phyloP scores from a whole-genome alignment of 208 protist species.

The Trypanosoma lewisi region DNA sequence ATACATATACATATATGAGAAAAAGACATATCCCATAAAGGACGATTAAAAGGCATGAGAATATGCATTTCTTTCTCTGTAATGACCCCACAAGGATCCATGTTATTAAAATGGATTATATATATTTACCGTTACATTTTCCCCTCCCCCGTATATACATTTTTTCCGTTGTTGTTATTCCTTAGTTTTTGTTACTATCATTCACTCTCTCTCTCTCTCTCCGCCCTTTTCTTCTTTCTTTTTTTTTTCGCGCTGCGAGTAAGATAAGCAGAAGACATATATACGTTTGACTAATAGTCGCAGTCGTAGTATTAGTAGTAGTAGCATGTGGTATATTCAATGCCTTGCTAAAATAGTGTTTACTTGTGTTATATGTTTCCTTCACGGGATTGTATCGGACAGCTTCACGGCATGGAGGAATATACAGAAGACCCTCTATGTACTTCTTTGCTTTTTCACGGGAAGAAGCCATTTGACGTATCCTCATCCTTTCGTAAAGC shows the following conservation, averaged over 20 bases:
- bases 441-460: slow-evolving; percentile 63
- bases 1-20: too few relatives aligned
- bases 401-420: slow-evolving; percentile 50
- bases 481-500: slow-evolving; percentile 31
- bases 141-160: too few relatives aligned
- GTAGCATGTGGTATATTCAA: slow-evolving; percentile 10
- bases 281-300: too few relatives aligned
- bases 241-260: too few relatives aligned
- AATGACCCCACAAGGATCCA: neutral
- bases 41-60: neutral
- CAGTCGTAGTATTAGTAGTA: too few relatives aligned
- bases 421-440: slow-evolving; percentile 47
- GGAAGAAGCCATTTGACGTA: slow-evolving; percentile 73
- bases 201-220: too few relatives aligned
- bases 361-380: slow-evolving; percentile 21
- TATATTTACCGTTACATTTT: too few relatives aligned
- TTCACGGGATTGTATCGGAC: slow-evolving; percentile 41
- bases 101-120: too few relatives aligned
- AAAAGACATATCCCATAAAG: neutral
- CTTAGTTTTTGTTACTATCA: too few relatives aligned
- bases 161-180: too few relatives aligned
- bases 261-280: too few relatives aligned
- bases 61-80: neutral
- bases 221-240: too few relatives aligned
- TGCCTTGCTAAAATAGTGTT: slow-evolving; percentile 51